phyloP scores from a whole-genome alignment of 2,329 filamentous ascomycete genomes.

The Thielaviopsis musarum region DNA sequence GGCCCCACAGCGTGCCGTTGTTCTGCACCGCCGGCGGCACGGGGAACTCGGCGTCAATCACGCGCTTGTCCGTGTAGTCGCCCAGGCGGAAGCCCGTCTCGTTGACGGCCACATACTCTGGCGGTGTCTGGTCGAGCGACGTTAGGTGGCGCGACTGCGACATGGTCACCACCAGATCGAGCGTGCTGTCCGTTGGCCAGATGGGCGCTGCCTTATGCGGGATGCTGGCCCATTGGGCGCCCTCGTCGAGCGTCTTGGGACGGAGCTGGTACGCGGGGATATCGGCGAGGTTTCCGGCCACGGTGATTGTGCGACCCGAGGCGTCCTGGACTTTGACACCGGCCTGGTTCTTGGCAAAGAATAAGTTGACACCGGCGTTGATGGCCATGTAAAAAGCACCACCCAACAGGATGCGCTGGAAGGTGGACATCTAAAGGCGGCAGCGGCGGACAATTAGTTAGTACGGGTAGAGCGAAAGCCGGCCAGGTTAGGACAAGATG shows the following conservation, averaged over 20 bases:
- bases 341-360: constrained; percentile 30
- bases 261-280: constrained; percentile 51
- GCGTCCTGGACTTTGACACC: constrained; percentile 33
- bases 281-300: constrained; percentile 34
- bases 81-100: constrained; percentile 69
- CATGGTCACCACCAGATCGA: constrained; percentile 77
- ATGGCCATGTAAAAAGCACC: constrained; percentile 40
- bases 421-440: constrained; percentile 8
- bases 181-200: constrained; percentile 60
- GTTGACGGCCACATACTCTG: constrained; percentile 55
- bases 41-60: constrained; percentile 58
- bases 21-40: constrained; percentile 70
- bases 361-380: constrained; percentile 39
- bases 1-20: constrained; percentile 87
- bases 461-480: not conserved
- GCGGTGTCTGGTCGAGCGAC: constrained; percentile 45
- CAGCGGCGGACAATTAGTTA: not conserved
- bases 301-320: constrained; percentile 33
- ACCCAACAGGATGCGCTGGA: constrained; percentile 32
- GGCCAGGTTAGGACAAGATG: not conserved
- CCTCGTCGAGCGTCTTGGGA: constrained; percentile 41
- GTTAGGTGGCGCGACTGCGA: constrained; percentile 56
- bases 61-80: constrained; percentile 62
- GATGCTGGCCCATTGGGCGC: constrained; percentile 44
- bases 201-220: constrained; percentile 67